These are phyloP conservation scores for Podaxis mareebaensis DNA, from an alignment of 768 basidiomycete genomes.

Conservation along the genomic window DNA sequence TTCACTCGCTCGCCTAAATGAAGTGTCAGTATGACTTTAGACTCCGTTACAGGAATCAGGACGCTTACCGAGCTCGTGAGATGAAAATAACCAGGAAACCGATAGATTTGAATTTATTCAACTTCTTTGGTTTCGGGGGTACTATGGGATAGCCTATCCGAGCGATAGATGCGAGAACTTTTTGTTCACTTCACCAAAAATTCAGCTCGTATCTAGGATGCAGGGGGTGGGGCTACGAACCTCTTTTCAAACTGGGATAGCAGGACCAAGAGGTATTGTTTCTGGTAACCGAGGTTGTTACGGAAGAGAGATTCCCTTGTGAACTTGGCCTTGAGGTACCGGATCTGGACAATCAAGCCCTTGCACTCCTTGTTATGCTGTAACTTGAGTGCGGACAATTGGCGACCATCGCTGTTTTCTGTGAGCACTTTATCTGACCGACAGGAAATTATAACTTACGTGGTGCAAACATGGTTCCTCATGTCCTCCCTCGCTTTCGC, in stretches of 20 bases:
- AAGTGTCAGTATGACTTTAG: background rate
- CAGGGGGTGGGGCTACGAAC: slow-evolving; percentile 38
- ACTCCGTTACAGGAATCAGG: background rate
- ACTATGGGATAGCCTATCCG: slow-evolving; percentile 67
- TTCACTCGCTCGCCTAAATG: slow-evolving; percentile 57
- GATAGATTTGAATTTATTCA: slow-evolving; percentile 55
- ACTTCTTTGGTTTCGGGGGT: slow-evolving; percentile 37
- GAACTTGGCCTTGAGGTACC: slow-evolving; percentile 90
- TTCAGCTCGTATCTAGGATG: background rate
- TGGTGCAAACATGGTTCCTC: slow-evolving; percentile 57
- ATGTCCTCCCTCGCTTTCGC: slow-evolving; percentile 46
- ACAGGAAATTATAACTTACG: slow-evolving; percentile 41
- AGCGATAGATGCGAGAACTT: slow-evolving; percentile 75
- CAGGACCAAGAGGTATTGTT: slow-evolving; percentile 80
- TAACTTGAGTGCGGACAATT: slow-evolving; percentile 53
- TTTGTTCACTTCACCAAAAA: slow-evolving; percentile 54
- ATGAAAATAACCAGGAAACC: slow-evolving; percentile 65
- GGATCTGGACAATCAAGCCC: slow-evolving; percentile 86
- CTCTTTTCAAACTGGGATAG: slow-evolving; percentile 69
- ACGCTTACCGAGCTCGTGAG: slow-evolving; percentile 59
- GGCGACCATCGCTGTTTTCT: slow-evolving; percentile 47
- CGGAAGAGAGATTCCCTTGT: slow-evolving; percentile 83
- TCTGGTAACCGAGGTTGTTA: slow-evolving; percentile 79
- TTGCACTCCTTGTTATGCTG: slow-evolving; percentile 89
- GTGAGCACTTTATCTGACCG: background rate